Evolutionary conservation across 352 stramenopile genomes (phyloP).

Genomic region (Pythium apleroticum): DNA sequence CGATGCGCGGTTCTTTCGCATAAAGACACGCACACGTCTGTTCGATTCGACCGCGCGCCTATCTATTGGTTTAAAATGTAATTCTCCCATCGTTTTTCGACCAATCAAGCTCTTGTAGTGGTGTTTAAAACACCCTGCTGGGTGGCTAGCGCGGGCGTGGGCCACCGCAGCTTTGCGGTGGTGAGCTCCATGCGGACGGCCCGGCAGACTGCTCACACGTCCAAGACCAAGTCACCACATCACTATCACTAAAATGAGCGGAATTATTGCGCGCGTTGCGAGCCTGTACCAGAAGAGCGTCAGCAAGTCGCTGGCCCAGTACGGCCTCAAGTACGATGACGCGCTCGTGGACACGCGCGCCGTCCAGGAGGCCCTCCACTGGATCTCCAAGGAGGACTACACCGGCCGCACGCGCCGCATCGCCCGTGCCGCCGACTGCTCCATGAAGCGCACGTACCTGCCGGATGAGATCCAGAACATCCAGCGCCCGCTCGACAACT

Average conservation of each 20-base stretch:
- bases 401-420: constrained; percentile 77
- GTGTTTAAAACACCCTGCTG: constrained; percentile 29
- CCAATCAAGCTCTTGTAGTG: constrained; percentile 1
- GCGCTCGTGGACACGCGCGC: constrained; percentile 78
- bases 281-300: constrained; percentile 84
- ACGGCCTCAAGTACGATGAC: constrained; percentile 89
- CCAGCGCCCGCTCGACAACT: constrained; percentile 77
- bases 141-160: constrained; percentile 6
- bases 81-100: constrained; percentile 1
- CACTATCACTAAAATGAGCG: constrained; percentile 22
- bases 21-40: constrained; percentile 29
- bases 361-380: constrained; percentile 80
- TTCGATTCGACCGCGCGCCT: not conserved
- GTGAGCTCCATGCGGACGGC: constrained; percentile 15
- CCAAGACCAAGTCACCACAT: not conserved
- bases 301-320: constrained; percentile 73
- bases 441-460: constrained; percentile 83
- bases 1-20: not conserved
- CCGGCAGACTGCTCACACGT: not conserved
- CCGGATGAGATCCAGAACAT: constrained; percentile 87
- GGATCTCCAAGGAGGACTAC: constrained; percentile 78
- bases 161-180: constrained; percentile 21
- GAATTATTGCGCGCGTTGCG: constrained; percentile 48
- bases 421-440: constrained; percentile 78
- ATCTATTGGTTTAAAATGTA: constrained; percentile 15